Evolutionary conservation across 1,284 basidiomycete species (phyloP).

Genomic region (Sanguinoderma infundibulare): DNA sequence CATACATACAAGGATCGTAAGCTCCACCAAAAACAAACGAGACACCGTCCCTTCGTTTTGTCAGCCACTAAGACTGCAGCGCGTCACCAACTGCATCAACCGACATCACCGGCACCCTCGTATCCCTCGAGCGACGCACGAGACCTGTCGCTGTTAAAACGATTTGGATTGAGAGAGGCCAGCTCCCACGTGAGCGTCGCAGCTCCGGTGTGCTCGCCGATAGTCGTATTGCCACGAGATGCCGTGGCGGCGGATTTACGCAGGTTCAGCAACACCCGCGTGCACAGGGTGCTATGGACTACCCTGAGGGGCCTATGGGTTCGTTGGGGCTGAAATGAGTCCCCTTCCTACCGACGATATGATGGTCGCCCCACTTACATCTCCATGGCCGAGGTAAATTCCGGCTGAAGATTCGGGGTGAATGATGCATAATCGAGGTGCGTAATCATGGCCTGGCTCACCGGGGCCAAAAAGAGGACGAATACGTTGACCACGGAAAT

Average conservation of each 20-base stretch:
- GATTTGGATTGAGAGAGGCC: too few relatives aligned
- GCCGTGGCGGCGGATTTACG: neutral
- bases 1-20: too few relatives aligned
- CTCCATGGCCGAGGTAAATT: conserved; percentile 1
- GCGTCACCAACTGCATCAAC: too few relatives aligned
- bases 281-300: conserved; percentile 1
- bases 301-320: conserved; percentile 2
- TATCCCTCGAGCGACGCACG: too few relatives aligned
- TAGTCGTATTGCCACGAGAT: neutral
- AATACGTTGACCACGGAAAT: conserved; percentile 5
- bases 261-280: conserved; percentile 6
- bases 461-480: neutral
- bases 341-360: too few relatives aligned
- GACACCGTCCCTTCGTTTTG: too few relatives aligned
- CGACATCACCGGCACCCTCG: too few relatives aligned
- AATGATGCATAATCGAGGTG: neutral
- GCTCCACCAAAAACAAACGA: too few relatives aligned
- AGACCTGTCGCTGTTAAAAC: too few relatives aligned
- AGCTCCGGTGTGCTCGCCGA: neutral
- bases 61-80: too few relatives aligned
- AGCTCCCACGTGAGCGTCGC: neutral
- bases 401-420: neutral
- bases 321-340: too few relatives aligned
- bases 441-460: neutral
- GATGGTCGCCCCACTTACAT: conserved; percentile 1